Conservation (phyloP, 2,329 filamentous ascomycete species). For the Ophiocordyceps robertsii region DNA sequence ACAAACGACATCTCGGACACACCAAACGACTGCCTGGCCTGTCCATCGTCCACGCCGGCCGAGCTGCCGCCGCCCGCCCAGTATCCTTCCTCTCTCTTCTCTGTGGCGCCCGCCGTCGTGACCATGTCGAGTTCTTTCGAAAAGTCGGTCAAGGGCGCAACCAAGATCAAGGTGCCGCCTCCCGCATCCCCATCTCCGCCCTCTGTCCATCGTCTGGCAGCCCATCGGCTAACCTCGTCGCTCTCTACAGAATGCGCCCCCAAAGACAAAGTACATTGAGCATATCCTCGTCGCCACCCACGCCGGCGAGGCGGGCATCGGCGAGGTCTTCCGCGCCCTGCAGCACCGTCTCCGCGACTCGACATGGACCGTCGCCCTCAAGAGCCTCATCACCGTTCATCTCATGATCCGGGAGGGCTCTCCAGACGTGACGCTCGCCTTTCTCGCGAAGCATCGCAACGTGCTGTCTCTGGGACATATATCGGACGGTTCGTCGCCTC, state of each 20-base stretch:
- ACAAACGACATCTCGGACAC: background rate
- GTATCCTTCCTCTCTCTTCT: background rate
- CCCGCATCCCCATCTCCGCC: background rate
- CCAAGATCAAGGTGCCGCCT: constrained; percentile 76
- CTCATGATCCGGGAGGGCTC: constrained; percentile 96
- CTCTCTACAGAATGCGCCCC: constrained; percentile 64
- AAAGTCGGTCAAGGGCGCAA: constrained; percentile 97
- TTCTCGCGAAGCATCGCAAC: constrained; percentile 69
- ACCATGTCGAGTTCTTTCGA: constrained; percentile 81
- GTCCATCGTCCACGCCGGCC: constrained; percentile 1
- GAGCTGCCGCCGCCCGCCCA: background rate
- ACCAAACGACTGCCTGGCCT: background rate
- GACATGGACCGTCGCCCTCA: constrained; percentile 99
- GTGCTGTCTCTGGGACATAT: constrained; percentile 81
- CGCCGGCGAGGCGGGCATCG: constrained; percentile 85
- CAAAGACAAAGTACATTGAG: constrained; percentile 98
- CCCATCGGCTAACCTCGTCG: background rate
- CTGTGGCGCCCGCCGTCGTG: constrained; percentile 3
- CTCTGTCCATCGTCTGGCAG: background rate
- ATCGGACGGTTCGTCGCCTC: constrained; percentile 65
- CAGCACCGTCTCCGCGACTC: constrained; percentile 84
- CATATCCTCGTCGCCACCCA: constrained; percentile 93
- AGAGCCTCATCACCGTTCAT: constrained; percentile 88
- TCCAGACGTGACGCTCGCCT: constrained; percentile 74
- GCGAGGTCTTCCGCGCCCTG: constrained; percentile 86